Conservation (phyloP, 495 filamentous ascomycete genomes). For the Trichoderma gamsii region DNA sequence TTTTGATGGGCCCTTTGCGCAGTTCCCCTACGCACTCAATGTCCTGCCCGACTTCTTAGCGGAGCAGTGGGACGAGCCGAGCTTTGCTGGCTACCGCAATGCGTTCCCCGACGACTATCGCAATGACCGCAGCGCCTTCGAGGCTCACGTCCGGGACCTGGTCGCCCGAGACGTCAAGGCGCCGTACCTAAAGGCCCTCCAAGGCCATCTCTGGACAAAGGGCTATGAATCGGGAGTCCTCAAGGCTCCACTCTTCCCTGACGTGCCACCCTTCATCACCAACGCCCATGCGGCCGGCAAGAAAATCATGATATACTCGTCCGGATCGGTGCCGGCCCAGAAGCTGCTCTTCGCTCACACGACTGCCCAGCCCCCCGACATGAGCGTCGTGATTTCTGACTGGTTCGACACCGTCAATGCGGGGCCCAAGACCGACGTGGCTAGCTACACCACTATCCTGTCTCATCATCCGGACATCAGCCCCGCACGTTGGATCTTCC, state of each 20-base stretch:
- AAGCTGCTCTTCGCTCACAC: conserved; percentile 65
- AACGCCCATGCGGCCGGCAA: conserved; percentile 44
- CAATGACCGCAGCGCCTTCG: conserved; percentile 42
- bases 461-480: conserved; percentile 35
- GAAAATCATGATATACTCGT: conserved; percentile 62
- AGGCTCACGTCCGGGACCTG: conserved; percentile 56
- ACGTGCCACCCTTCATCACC: conserved; percentile 53
- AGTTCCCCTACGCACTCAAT: conserved; percentile 67
- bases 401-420: conserved; percentile 71
- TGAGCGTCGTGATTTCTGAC: conserved; percentile 47
- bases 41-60: conserved; percentile 51
- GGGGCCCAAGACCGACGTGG: conserved; percentile 56
- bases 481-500: conserved; percentile 51
- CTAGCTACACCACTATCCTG: conserved; percentile 56
- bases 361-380: conserved; percentile 47
- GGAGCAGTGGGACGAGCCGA: conserved; percentile 53
- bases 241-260: conserved; percentile 59
- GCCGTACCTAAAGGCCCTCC: conserved; percentile 63
- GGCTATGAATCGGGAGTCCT: conserved; percentile 58
- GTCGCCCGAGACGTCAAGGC: conserved; percentile 61
- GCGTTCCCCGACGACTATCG: conserved; percentile 58
- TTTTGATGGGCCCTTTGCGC: conserved; percentile 13
- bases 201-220: conserved; percentile 63
- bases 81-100: conserved; percentile 52
- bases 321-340: conserved; percentile 64